Conservation (phyloP, 306 rosid genomes). For the Medicago truncatula region MtrunA17r5.0-ANR NC_053045.1:40388001-40388500, state of each 20-base stretch:
- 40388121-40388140: conserved; percentile 34
- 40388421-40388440: conserved; percentile 16
- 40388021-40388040: conserved; percentile 40
- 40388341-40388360: conserved; percentile 70
- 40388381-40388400: conserved; percentile 36
- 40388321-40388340: conserved; percentile 78
- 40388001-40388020: conserved; percentile 34
- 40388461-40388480: conserved; percentile 84
- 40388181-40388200: conserved; percentile 39
- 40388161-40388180: conserved; percentile 43
- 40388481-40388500: conserved; percentile 81
- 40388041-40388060: conserved; percentile 35
- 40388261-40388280: conserved; percentile 29
- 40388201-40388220: conserved; percentile 48
- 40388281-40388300: conserved; percentile 41
- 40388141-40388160: conserved; percentile 42
- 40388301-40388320: conserved; percentile 49
- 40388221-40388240: conserved; percentile 37
- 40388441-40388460: conserved; percentile 54
- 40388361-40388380: conserved; percentile 88
- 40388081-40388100: conserved; percentile 28
- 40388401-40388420: conserved; percentile 40
- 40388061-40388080: conserved; percentile 24
- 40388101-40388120: conserved; percentile 25
- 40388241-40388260: conserved; percentile 28